Conservation (phyloP, 2,329 filamentous ascomycete genomes). For the Dothistroma pini region DNA sequence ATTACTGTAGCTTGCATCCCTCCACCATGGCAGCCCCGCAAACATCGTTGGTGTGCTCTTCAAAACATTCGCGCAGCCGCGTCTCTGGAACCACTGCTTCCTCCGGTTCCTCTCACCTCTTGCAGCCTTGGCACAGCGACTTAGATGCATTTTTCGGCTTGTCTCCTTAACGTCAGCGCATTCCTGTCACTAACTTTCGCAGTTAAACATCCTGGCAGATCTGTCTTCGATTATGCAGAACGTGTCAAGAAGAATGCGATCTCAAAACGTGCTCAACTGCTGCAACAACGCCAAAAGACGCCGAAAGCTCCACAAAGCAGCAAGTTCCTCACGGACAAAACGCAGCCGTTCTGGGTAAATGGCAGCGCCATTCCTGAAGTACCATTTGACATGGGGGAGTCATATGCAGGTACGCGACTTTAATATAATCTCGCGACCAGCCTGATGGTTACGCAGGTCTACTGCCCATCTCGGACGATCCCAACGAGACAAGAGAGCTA, state of each 20-base stretch:
- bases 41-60: too few species aligned
- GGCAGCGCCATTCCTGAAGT: slow-evolving; percentile 36
- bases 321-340: slow-evolving; percentile 14
- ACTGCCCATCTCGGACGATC: slow-evolving; percentile 50
- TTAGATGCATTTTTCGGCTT: neutral
- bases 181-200: neutral
- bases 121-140: neutral
- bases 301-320: neutral
- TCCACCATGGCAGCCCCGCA: too few species aligned
- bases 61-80: too few species aligned
- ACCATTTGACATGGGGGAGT: slow-evolving; percentile 44
- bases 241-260: neutral
- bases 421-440: neutral
- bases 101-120: neutral
- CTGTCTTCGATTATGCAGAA: neutral
- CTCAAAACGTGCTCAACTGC: neutral
- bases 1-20: too few species aligned
- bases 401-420: slow-evolving; percentile 32
- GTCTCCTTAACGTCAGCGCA: neutral
- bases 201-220: neutral
- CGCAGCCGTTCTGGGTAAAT: slow-evolving; percentile 25
- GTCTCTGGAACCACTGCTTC: too few species aligned
- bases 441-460: slow-evolving; percentile 29
- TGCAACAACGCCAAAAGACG: neutral
- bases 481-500: slow-evolving; percentile 46